phyloP scores from a whole-genome alignment of 768 basidiomycete species.

The Tulasnella sp. region DNA sequence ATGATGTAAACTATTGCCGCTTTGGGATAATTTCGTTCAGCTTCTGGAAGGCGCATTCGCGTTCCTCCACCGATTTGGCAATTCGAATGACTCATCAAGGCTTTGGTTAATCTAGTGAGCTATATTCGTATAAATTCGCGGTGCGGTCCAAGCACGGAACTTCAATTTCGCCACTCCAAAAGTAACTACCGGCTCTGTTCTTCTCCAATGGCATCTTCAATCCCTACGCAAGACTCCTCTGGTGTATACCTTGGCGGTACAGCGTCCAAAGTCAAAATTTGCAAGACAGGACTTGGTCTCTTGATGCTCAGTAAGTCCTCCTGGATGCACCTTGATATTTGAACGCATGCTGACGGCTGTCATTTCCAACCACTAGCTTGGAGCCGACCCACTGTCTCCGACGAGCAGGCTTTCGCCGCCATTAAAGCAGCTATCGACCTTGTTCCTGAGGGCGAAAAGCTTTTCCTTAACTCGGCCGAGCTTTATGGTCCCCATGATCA shows the following conservation, averaged over 20 bases:
- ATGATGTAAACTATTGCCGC: no score
- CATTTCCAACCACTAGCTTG: constrained; percentile 37
- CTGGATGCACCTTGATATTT: constrained; percentile 26
- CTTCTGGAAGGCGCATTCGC: no score
- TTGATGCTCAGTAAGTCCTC: constrained; percentile 53
- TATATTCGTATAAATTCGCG: no score
- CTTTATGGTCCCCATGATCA: constrained; percentile 40
- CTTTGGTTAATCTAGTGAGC: no score
- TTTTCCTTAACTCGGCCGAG: constrained; percentile 48
- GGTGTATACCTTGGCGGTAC: constrained; percentile 7
- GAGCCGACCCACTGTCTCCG: constrained; percentile 47
- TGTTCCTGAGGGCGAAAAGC: constrained; percentile 43
- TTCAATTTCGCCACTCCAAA: no score
- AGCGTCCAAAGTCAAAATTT: constrained; percentile 4
- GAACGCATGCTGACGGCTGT: neutral
- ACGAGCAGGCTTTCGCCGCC: constrained; percentile 58
- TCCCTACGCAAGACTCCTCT: no score
- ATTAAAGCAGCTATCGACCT: constrained; percentile 47
- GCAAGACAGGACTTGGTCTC: constrained; percentile 44
- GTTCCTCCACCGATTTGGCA: no score
- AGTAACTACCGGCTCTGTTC: no score
- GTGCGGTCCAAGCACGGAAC: no score
- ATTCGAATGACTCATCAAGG: no score
- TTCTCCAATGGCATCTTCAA: no score
- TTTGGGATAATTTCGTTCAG: no score